Conservation (phyloP, 495 filamentous ascomycete species). For the Xylaria nigripes region DNA sequence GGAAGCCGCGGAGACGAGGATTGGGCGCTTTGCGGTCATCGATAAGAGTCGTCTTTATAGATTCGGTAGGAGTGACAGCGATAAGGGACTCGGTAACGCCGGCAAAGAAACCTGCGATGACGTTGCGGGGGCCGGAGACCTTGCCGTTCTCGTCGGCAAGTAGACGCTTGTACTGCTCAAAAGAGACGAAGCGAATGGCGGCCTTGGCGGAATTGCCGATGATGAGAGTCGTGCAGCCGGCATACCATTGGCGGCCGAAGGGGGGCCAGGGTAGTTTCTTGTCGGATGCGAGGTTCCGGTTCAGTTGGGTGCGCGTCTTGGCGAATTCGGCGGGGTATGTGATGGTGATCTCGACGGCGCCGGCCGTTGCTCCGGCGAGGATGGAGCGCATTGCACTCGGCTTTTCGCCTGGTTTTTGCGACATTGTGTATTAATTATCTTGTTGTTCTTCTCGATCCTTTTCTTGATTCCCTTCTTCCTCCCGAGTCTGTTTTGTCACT, state of each 20-base stretch:
- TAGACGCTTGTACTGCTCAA: slow-evolving; percentile 81
- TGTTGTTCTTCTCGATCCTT: too few relatives aligned
- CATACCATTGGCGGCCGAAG: slow-evolving; percentile 93
- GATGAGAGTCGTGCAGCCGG: slow-evolving; percentile 93
- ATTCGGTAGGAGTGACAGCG: slow-evolving; percentile 94
- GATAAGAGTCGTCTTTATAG: slow-evolving; percentile 96
- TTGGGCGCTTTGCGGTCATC: slow-evolving; percentile 85
- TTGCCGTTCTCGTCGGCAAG: slow-evolving; percentile 81
- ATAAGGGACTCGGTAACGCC: slow-evolving; percentile 89
- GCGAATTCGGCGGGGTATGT: slow-evolving; percentile 98
- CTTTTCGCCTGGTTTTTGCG: slow-evolving; percentile 35
- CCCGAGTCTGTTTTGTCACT: neutral
- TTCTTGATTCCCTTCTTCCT: neutral
- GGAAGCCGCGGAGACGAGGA: slow-evolving; percentile 82
- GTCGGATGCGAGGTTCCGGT: slow-evolving; percentile 67
- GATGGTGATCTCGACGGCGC: slow-evolving; percentile 93
- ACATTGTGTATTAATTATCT: neutral
- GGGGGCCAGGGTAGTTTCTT: slow-evolving; percentile 93
- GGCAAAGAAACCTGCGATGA: slow-evolving; percentile 89
- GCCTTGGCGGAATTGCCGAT: slow-evolving; percentile 96
- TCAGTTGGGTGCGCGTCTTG: slow-evolving; percentile 92
- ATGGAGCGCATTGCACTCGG: slow-evolving; percentile 79
- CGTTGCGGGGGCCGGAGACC: slow-evolving; percentile 81
- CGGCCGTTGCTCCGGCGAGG: slow-evolving; percentile 80
- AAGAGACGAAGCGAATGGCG: slow-evolving; percentile 92